Base-by-base conservation (phyloP, 768 basidiomycete genomes). In the Boletellus ananas region DNA sequence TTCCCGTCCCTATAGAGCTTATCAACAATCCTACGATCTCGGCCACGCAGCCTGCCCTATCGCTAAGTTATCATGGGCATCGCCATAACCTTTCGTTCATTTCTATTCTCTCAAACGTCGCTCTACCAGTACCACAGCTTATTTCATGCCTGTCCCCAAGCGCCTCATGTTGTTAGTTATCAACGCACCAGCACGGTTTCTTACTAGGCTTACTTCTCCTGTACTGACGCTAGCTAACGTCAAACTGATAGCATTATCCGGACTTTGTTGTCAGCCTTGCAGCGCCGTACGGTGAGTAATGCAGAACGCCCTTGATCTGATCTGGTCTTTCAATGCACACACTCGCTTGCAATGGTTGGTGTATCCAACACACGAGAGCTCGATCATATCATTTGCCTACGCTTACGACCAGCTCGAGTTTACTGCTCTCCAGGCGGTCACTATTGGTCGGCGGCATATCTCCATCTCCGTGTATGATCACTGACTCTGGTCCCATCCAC, bases 401-500 rank as follows among this genome's bases (percentile, higher is more conserved):
- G 55, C 49, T 40, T 29, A 31, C 45, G 49, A 43, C 45, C 23
- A 48, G 35, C 50, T 21, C 40, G 39, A 16, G 6, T 45, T 33
- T 36, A 45, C 38, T 34, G 3, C 47, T 52, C 35, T 51, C 31
- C 36, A 21, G 38, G 50, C 49, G 43, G 44, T 45, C 18, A 36
- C 25, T 34, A 36, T 46, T 16, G 46, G 57, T 63, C 43, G 6
- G 59, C 12, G 36, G 18, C 16, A 12, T 2, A 25, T 49, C 18
- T 34, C 34, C 18, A 1, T 12, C 39, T 43, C 16, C 14, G 4
- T 44, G 27, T 20, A 43, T 31, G 35, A 36, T 25, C 16, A 11
- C 43, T 56, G 44, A 55, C 25, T 40, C 39, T 61, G 70, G 33
- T 44, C 23, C n/a, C n/a, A n/a, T n/a, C n/a, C n/a, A n/a, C n/a